Base-by-base conservation (phyloP, 257 asterid species). In the Sherardia arvensis region DNA sequence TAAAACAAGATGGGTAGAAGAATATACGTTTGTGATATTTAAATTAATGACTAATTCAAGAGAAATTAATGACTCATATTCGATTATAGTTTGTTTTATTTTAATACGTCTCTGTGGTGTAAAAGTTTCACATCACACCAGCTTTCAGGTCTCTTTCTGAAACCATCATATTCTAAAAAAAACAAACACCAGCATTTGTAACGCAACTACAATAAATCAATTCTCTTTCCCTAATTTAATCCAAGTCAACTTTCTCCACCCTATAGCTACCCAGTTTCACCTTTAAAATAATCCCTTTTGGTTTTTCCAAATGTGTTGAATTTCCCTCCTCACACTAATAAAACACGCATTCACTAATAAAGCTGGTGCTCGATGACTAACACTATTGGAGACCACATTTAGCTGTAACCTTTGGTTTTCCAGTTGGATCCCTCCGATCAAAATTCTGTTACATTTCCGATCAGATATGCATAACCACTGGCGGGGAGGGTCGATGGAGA, bases 401-500 rank as follows among this genome's bases (percentile, higher is more conserved):
- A 15, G 36, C 66, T 61, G 55, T 47, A 40, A 40, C 9, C 9
- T 23, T 23, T 40, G 36, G 47, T 14, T 61, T 61, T 61, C 65
- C 53, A 22, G 65, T 40, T 61, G 64, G 25, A 34, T 59, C 27
- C 64, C 23, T 59, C 1, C 2, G 6, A 48, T 48, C 21, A 48
- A 20, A 47, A 48, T n/a, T 18, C 23, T 2, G 8, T 48, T 48
- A 4, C 2, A 1, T 47, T 49, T 49, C 8, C 20, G 23, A 18
- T 7, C 23, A 20, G 20, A 29, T 59, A 90, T 91, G 97, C 75
- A 84, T 59, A 88, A 87, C 55, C 88, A 84, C 23, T 91, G 98
- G 47, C 47, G 47, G 98, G 98, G 98, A 68, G 98, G 98, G 53
- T 32, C 98, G 14, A 22, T 91, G 69, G 96, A 91, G 61, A 77